Base-by-base conservation (phyloP, 495 filamentous ascomycete genomes). In the Penicillium waksmanii region DNA sequence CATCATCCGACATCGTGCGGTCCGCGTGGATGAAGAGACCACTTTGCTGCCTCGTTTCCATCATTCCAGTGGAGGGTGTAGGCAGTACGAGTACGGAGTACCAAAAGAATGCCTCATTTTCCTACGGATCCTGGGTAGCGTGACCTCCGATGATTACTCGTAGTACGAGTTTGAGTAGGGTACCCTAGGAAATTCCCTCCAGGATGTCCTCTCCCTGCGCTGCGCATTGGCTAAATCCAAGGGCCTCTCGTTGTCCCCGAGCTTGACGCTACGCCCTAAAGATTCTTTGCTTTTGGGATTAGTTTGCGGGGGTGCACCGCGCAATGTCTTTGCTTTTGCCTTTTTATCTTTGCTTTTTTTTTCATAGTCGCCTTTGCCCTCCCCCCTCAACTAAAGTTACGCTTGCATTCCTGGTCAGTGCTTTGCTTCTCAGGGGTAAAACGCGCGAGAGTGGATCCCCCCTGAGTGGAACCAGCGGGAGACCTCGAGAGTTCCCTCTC, bases 401-500 rank as follows among this genome's bases (percentile, higher is more conserved):
- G 23, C 23, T 3, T 23, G 17, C 55, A 56, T 57, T 62, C 56
- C 33, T 66, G 63, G 63, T 60, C 63, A 53, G 56, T 66, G 64
- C 64, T 66, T 55, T 50, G 17, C 36, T 52, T 55, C 51, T 64
- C 64, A 66, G 64, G 64, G 64, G 64, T 66, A 66, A 66, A 66
- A 40, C 56, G 64, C 51, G 62, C 62, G 42, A 57, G 50, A 56
- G 64, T 66, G 64, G 64, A 63, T 44, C 58, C 53, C 53, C 18
- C 43, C 5, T 12, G 0, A 36, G 60, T 63, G 60, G 61, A 54
- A 58, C 64, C 33, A 54, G 54, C 53, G 57, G 55, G 55, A 60
- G 60, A 57, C 27, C 60, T 66, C 63, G 56, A 62, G 46, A 34
- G 55, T 50, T 40, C 42, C 43, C 50, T 43, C 58, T 58, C 51